Conservation (phyloP, 2,329 filamentous ascomycete genomes). For the Ophiostoma perfectum region DNA sequence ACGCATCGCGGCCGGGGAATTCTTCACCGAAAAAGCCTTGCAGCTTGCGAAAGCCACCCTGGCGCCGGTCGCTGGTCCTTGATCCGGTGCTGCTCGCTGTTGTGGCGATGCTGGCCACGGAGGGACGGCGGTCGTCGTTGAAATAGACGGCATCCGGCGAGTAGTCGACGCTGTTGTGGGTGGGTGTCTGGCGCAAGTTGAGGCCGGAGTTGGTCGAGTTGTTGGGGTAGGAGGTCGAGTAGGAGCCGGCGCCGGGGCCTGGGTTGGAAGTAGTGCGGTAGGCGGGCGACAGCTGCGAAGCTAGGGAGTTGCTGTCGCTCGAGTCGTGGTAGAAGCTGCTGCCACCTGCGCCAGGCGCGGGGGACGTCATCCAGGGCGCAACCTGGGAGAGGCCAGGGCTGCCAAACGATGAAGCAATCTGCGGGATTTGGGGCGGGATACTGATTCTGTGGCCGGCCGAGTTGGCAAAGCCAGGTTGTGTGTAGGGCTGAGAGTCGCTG, state of each 20-base stretch:
- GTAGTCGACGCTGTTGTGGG: constrained; percentile 45
- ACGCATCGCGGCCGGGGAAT: constrained; percentile 67
- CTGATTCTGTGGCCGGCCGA: constrained; percentile 29
- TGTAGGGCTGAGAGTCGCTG: not conserved
- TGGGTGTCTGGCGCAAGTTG: constrained; percentile 37
- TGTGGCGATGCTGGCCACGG: constrained; percentile 79
- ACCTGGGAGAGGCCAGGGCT: constrained; percentile 48
- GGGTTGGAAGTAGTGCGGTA: constrained; percentile 48
- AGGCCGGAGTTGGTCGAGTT: not conserved
- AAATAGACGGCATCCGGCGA: constrained; percentile 57
- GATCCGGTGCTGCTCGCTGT: constrained; percentile 78
- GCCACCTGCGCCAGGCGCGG: constrained; percentile 32
- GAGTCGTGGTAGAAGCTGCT: constrained; percentile 68
- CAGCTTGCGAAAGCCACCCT: constrained; percentile 73
- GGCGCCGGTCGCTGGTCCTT: constrained; percentile 62
- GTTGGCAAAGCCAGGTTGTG: not conserved
- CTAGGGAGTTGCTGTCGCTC: constrained; percentile 59
- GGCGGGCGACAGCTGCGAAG: constrained; percentile 64
- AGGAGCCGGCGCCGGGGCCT: constrained; percentile 4
- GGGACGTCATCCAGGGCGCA: constrained; percentile 45
- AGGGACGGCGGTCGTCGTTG: constrained; percentile 74
- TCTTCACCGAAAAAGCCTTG: constrained; percentile 93
- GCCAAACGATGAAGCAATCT: constrained; percentile 50
- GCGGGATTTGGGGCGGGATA: constrained; percentile 53
- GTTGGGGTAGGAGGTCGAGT: constrained; percentile 6